Percentiles rank a stretch among this genome's conserved stretches.
Conservation (phyloP, 1,284 basidiomycete genomes). For the Ceratobasidium sp. region DNA sequence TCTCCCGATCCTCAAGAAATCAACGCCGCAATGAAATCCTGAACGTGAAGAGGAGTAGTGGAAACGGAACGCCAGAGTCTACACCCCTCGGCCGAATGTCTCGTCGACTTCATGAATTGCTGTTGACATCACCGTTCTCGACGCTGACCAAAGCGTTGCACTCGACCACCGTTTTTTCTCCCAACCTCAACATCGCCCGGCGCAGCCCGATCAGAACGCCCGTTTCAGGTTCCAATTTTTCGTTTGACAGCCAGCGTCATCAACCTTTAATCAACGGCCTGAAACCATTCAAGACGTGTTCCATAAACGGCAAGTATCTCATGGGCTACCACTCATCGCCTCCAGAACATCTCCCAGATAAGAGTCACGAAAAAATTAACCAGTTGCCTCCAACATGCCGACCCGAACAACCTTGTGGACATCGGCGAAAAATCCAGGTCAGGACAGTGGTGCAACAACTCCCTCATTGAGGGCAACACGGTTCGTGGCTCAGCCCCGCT, state of each 20-base stretch:
- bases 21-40: too few relatives aligned
- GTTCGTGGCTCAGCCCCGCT: too few relatives aligned
- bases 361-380: too few relatives aligned
- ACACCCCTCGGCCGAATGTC: too few relatives aligned
- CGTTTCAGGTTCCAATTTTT: slow-evolving; percentile 2
- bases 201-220: background rate
- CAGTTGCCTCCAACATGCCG: too few relatives aligned
- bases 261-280: background rate
- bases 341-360: background rate
- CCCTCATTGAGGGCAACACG: too few relatives aligned
- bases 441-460: too few relatives aligned
- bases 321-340: background rate
- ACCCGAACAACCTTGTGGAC: too few relatives aligned
- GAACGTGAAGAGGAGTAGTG: too few relatives aligned
- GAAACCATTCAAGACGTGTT: slow-evolving; percentile 1
- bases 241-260: background rate
- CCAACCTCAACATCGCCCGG: background rate
- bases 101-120: background rate
- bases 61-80: too few relatives aligned
- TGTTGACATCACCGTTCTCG: background rate
- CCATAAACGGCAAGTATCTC: background rate
- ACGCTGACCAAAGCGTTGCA: background rate
- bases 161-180: background rate
- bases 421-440: too few relatives aligned
- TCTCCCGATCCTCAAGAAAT: too few relatives aligned